These are phyloP conservation scores for Epichloe elymi DNA, from an alignment of 2,329 filamentous ascomycete genomes.

Conservation along the genomic window DNA sequence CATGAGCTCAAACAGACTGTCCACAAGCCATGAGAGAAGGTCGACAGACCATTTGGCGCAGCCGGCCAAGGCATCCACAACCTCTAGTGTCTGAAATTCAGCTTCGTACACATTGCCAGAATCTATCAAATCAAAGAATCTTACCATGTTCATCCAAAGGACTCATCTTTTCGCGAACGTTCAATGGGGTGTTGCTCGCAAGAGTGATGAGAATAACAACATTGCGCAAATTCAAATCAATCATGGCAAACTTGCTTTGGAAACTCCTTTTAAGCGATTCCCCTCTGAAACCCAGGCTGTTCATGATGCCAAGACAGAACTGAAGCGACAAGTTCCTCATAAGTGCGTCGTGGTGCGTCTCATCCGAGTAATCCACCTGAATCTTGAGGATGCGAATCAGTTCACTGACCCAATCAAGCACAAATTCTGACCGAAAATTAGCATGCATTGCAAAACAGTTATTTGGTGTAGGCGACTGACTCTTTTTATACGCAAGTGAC, in stretches of 20 bases:
- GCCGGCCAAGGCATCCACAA: conserved; percentile 58
- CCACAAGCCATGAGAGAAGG: conserved; percentile 49
- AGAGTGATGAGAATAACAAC: conserved; percentile 53
- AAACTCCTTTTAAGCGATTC: conserved; percentile 49
- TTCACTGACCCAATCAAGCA: conserved; percentile 50
- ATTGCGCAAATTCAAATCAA: conserved; percentile 62
- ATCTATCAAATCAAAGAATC: conserved; percentile 4
- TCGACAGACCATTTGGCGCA: conserved; percentile 71
- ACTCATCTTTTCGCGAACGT: conserved; percentile 40
- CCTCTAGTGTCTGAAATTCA: conserved; percentile 35
- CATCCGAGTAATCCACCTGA: conserved; percentile 70
- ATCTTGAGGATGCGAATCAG: conserved; percentile 57
- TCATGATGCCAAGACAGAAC: conserved; percentile 64
- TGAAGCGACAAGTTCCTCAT: conserved; percentile 62
- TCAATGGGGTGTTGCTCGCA: conserved; percentile 42
- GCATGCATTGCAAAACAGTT: background rate
- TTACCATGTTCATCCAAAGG: conserved; percentile 47
- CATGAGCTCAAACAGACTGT: conserved; percentile 43
- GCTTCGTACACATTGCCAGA: background rate
- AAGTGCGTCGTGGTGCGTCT: conserved; percentile 57
- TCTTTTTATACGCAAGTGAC: conserved; percentile 25
- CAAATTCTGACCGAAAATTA: conserved; percentile 33
- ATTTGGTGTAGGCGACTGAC: conserved; percentile 9
- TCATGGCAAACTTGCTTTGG: conserved; percentile 60
- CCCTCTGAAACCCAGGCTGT: conserved; percentile 63